These are phyloP conservation scores for Clitocybe nebularis DNA, from an alignment of 1,284 basidiomycete species.

Conservation along the genomic window DNA sequence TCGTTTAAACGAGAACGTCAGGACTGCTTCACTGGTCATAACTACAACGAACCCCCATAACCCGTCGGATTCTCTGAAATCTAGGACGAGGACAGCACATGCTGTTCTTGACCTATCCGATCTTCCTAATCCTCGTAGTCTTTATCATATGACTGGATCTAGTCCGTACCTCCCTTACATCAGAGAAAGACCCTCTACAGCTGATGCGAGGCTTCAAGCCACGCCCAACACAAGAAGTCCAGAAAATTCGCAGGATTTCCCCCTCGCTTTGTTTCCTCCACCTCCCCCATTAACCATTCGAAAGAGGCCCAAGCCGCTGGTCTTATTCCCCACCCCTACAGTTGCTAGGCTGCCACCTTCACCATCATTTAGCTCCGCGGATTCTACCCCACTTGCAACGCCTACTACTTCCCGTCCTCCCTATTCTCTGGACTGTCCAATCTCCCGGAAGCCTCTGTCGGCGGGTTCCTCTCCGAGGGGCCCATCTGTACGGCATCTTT, in stretches of 20 bases:
- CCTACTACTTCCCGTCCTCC: constrained; percentile 29
- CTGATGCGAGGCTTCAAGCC: too few relatives aligned
- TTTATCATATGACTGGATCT: constrained; percentile 21
- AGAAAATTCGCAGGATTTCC: constrained; percentile 7
- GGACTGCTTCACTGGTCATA: neutral
- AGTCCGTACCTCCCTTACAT: constrained; percentile 24
- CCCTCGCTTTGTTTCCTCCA: constrained; percentile 36
- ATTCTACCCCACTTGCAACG: constrained; percentile 39
- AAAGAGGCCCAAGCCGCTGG: constrained; percentile 34
- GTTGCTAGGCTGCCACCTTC: constrained; percentile 29
- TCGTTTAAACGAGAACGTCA: neutral
- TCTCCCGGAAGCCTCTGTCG: constrained; percentile 24
- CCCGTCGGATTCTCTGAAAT: neutral
- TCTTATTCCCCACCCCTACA: constrained; percentile 27
- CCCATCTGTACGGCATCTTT: too few relatives aligned
- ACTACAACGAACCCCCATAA: neutral
- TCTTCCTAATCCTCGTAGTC: constrained; percentile 14
- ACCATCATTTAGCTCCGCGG: constrained; percentile 28
- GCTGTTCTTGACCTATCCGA: constrained; percentile 18
- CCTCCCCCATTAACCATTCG: constrained; percentile 38
- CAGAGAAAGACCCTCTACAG: constrained; percentile 8
- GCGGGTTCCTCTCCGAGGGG: constrained; percentile 23
- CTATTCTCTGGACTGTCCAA: too few relatives aligned
- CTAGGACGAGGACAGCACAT: constrained; percentile 14
- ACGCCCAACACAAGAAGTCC: too few relatives aligned